phyloP scores from a whole-genome alignment of 129 eudicot species.

The Oenanthe sinensis region DNA sequence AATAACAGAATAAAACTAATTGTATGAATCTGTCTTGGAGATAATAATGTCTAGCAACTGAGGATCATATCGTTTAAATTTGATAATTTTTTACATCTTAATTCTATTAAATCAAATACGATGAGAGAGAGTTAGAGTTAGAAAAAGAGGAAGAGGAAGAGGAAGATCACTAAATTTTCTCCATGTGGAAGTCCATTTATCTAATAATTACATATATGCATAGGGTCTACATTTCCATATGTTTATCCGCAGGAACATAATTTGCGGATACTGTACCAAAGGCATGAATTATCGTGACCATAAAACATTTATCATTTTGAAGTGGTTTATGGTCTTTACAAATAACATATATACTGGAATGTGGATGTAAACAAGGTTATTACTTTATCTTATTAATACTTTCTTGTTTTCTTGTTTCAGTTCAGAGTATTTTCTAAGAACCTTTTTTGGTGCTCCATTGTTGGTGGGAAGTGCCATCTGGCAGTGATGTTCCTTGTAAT shows the following conservation, averaged over 20 bases:
- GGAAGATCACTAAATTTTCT: not conserved
- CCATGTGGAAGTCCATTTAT: conserved; percentile 1
- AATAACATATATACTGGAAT: not conserved
- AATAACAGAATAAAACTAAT: not conserved
- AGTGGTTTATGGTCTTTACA: not conserved
- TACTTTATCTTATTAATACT: not conserved
- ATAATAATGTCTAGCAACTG: not conserved
- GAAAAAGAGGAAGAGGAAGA: no score
- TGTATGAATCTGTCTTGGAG: not conserved
- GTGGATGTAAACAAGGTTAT: not conserved
- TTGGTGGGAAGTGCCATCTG: not conserved
- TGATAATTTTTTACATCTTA: not conserved
- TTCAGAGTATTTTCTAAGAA: not conserved
- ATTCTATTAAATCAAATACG: not conserved
- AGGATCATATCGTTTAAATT: not conserved
- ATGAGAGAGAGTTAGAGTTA: no score
- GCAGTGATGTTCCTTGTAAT: not conserved
- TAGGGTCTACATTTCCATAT: not conserved
- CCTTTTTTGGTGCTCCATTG: not conserved
- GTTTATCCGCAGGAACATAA: not conserved
- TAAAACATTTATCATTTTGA: not conserved
- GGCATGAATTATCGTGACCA: not conserved
- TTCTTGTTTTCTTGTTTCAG: not conserved
- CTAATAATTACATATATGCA: not conserved
- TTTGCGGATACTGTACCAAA: not conserved